phyloP scores from a whole-genome alignment of 2,329 filamentous ascomycete genomes.

The Colletotrichum gloeosporioides region DNA sequence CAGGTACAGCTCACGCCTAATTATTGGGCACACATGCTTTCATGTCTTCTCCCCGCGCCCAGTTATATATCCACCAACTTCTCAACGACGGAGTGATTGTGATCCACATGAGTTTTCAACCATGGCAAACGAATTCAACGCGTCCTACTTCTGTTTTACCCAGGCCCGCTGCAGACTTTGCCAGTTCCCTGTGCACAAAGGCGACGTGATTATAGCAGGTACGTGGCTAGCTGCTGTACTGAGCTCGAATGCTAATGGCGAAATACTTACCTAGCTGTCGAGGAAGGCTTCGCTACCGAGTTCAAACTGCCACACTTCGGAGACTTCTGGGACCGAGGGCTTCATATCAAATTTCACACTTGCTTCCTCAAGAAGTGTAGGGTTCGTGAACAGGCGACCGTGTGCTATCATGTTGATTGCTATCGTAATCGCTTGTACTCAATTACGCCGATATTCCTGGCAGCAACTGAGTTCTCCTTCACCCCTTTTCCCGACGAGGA shows the following conservation, averaged over 20 bases:
- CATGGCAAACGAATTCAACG: not conserved
- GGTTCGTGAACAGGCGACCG: not conserved
- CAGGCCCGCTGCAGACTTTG: not conserved
- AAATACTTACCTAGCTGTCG: not conserved
- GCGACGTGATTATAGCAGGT: not conserved
- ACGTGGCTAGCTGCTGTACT: not conserved
- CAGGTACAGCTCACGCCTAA: not conserved
- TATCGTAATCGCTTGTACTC: not conserved
- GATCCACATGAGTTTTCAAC: not conserved
- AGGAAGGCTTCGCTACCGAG: not conserved
- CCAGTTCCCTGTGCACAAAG: not conserved
- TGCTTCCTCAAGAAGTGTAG: not conserved
- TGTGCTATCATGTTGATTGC: not conserved
- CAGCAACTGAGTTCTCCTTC: not conserved
- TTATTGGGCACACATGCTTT: not conserved
- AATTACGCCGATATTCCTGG: not conserved
- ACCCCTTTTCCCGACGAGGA: not conserved
- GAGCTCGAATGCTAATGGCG: not conserved
- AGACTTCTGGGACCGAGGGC: not conserved
- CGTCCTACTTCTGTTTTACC: not conserved
- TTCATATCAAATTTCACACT: not conserved
- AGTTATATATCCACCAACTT: not conserved
- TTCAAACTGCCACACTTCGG: not conserved
- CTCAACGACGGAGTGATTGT: not conserved
- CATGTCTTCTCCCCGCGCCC: not conserved